Conservation (phyloP, 139 green algal species). For the Astrephomene gubernaculifera region DNA sequence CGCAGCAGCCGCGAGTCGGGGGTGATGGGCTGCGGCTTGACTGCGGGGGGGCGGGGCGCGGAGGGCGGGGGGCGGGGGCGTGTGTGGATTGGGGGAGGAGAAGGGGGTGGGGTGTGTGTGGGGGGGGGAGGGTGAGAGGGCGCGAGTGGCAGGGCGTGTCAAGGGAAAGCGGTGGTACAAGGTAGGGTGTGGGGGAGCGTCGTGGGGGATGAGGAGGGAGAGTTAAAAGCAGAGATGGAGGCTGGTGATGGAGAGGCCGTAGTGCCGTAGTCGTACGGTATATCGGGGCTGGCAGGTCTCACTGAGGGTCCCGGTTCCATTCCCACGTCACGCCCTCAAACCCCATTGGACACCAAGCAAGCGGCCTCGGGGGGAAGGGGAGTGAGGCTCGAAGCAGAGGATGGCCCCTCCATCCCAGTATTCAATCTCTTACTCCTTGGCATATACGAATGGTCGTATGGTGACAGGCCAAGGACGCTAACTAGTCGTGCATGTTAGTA, state of each 20-base stretch:
- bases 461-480: not conserved
- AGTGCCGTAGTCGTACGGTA: too few relatives aligned
- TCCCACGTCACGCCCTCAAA: too few relatives aligned
- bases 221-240: not conserved
- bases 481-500: not conserved
- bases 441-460: not conserved
- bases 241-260: not conserved
- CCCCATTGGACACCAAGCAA: too few relatives aligned
- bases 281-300: too few relatives aligned
- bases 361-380: too few relatives aligned
- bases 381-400: too few relatives aligned
- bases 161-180: not conserved
- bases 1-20: conserved; percentile 28
- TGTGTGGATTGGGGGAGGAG: not conserved
- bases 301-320: too few relatives aligned
- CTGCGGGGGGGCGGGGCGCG: not conserved
- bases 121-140: not conserved
- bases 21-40: conserved; percentile 31
- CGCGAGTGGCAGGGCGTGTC: not conserved
- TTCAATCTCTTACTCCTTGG: too few relatives aligned
- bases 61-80: not conserved
- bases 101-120: not conserved
- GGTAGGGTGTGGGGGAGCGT: not conserved
- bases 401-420: too few relatives aligned
- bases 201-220: not conserved